Conservation (phyloP, 106 monocot species). For the Phalaenopsis equestris region DNA sequence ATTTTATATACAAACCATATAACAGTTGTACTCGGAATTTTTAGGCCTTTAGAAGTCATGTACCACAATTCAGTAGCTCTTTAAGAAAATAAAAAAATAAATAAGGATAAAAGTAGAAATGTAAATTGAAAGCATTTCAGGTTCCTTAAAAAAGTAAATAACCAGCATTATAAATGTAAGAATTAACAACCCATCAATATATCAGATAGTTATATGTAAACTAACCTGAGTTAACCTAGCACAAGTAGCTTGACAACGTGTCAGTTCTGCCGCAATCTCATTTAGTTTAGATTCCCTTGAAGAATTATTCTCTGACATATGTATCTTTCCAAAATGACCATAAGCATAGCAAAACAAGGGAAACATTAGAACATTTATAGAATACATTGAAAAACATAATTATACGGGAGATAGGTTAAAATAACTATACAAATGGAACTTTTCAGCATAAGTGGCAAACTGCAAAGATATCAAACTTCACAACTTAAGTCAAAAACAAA, state of each 20-base stretch:
- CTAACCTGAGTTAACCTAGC: conserved; percentile 50
- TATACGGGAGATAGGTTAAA: neutral
- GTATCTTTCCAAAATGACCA: conserved; percentile 31
- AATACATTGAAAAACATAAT: neutral
- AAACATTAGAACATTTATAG: neutral
- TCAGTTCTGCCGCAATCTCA: conserved; percentile 53
- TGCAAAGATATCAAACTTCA: neutral
- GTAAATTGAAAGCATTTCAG: neutral
- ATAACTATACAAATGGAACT: neutral
- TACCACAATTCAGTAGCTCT: neutral
- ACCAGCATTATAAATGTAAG: neutral
- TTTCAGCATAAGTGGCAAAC: neutral
- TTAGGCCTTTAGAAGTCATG: neutral
- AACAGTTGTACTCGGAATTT: neutral
- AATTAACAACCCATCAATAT: neutral
- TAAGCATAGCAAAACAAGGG: neutral
- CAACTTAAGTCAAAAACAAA: neutral
- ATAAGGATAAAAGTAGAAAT: neutral
- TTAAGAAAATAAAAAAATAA: neutral
- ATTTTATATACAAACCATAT: neutral
- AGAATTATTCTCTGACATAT: conserved; percentile 43
- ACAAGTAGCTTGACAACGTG: conserved; percentile 52
- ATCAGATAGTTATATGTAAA: neutral
- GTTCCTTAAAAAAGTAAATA: neutral
- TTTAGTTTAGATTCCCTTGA: conserved; percentile 50